These are phyloP conservation scores for Diplodia intermedia DNA, from an alignment of 2,329 filamentous ascomycete genomes.

Conservation along the genomic window DNA sequence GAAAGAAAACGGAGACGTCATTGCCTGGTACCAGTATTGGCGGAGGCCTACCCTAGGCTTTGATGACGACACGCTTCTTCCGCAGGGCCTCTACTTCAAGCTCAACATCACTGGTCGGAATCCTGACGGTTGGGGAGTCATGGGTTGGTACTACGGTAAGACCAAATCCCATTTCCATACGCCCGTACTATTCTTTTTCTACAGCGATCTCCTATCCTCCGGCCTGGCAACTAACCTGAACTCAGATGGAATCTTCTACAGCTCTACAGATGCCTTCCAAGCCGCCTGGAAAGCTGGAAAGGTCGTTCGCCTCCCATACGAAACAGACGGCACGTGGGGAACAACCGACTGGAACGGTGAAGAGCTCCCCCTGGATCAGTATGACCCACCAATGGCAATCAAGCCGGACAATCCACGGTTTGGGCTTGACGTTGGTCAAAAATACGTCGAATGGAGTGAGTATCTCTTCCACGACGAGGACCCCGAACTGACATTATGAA, in stretches of 20 bases:
- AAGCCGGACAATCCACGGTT: constrained; percentile 53
- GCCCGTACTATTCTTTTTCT: background rate
- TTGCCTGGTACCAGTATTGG: constrained; percentile 59
- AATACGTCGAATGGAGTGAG: constrained; percentile 57
- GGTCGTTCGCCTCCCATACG: background rate
- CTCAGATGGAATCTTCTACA: constrained; percentile 57
- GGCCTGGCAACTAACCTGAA: background rate
- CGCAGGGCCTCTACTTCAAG: constrained; percentile 53
- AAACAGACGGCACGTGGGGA: constrained; percentile 52
- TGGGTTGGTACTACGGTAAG: constrained; percentile 60
- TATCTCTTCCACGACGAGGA: background rate
- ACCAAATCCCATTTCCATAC: background rate
- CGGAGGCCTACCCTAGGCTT: constrained; percentile 49
- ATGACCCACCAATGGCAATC: constrained; percentile 61
- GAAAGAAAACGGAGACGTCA: constrained; percentile 48
- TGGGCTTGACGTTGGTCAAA: constrained; percentile 51
- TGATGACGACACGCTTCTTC: constrained; percentile 54
- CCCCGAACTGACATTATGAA: background rate
- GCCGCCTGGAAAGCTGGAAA: constrained; percentile 49
- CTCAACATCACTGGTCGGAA: constrained; percentile 60
- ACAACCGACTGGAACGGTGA: constrained; percentile 52
- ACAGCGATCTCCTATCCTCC: too few species aligned
- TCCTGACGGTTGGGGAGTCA: constrained; percentile 58
- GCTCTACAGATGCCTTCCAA: constrained; percentile 57
- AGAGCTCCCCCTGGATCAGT: constrained; percentile 56